Evolutionary conservation across 2,329 filamentous ascomycete genomes (phyloP), one percentile per base, ranked within the genome.

Genomic region (Xylaria sp.): DNA sequence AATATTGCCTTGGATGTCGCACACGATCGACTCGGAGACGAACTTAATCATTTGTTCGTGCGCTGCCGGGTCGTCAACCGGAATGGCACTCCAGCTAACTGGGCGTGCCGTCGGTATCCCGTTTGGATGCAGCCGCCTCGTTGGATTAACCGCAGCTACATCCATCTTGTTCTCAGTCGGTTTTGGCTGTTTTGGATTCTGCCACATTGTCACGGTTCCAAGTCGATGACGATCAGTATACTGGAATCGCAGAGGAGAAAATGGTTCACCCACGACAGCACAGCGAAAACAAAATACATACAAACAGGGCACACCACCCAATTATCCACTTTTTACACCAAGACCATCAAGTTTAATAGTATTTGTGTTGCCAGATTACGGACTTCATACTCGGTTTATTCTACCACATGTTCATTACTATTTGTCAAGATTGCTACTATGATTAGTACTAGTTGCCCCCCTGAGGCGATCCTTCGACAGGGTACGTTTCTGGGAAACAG

Each of bases 11-110:
- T 71, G 70, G 28, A 71, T 70, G 18, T 68, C 65, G 32, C 58
- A 60, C 23, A 71, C 70, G 25, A 71, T 64, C 59, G 67, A 67
- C 63, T 71, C 70, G 7, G 70, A 71, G 41, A 71, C 63, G 46
- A 64, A 71, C 56, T 71, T 71, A 46, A 71, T 70, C 65, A 71
- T 70, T 39, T 71, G 65, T 41, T 71, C 67, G 39, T 71, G 70
- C 3, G 67, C 64, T n/a, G 67, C 62, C n/a, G 69, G 69, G 23
- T 71, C 67, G 48, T 70, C 67, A 18, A 60, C 62, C 4, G 70
- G 70, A 62, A 70, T 52, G 18, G 60, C 63, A 28, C 69, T 70
- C 69, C 69, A 70, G 20, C 69, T 70, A 20, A 65, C 45, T 23
- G 69, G 69, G 45, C 66, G 66, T 4, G 53, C 28, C 25, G 50